Percentiles rank a stretch among this genome's conserved stretches.
Evolutionary conservation across 768 basidiomycete species (phyloP).

Genomic region (Boletus subcaerulescens): DNA sequence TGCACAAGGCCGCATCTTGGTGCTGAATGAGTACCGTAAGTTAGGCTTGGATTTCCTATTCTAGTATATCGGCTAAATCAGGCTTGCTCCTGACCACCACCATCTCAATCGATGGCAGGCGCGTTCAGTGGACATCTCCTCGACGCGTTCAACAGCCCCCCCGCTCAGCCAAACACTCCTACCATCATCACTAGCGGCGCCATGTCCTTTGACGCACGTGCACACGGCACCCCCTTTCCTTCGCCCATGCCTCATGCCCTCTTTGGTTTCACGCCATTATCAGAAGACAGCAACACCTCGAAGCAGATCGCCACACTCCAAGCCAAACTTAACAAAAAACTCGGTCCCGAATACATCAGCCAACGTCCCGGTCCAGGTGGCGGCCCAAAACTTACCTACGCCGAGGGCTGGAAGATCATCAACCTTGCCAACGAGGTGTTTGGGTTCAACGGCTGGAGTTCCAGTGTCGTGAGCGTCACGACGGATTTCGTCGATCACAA

Average conservation of each 20-base stretch:
- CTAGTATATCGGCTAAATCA: too few relatives aligned
- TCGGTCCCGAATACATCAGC: constrained; percentile 93
- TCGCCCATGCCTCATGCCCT: background rate
- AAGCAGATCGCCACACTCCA: constrained; percentile 65
- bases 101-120: constrained; percentile 47
- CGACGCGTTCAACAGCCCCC: constrained; percentile 36
- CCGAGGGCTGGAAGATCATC: constrained; percentile 97
- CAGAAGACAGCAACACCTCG: constrained; percentile 58
- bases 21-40: too few relatives aligned
- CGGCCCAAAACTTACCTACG: constrained; percentile 86
- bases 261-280: constrained; percentile 29
- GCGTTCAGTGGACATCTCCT: constrained; percentile 60
- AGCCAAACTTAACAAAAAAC: constrained; percentile 77
- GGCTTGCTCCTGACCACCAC: constrained; percentile 11
- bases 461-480: constrained; percentile 67
- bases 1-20: too few relatives aligned
- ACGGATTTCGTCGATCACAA: constrained; percentile 78
- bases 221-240: constrained; percentile 42
- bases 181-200: constrained; percentile 48
- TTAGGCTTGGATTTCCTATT: too few relatives aligned
- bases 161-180: constrained; percentile 21
- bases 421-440: constrained; percentile 98
- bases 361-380: constrained; percentile 85
- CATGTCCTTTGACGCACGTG: constrained; percentile 58
- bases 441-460: constrained; percentile 96